phyloP scores from a whole-genome alignment of 164 flowering plant species.

The Dillenia suffruticosa region DNA sequence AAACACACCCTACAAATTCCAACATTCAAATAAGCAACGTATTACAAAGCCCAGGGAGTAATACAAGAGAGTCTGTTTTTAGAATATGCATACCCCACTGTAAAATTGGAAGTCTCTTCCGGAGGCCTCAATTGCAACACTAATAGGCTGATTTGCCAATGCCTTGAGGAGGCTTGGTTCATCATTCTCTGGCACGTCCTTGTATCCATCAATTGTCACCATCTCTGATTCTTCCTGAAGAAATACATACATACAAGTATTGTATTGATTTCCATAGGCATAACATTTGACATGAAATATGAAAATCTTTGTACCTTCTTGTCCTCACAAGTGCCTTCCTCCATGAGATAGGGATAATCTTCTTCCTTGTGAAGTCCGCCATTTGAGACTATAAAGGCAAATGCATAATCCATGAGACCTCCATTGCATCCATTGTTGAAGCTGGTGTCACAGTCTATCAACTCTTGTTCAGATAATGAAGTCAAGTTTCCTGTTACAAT shows the following conservation, averaged over 20 bases:
- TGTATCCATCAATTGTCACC: slow-evolving; percentile 46
- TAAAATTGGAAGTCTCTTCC: slow-evolving; percentile 92
- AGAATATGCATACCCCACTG: slow-evolving; percentile 52
- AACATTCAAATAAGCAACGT: not conserved
- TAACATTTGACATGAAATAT: not conserved
- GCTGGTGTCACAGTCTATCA: slow-evolving; percentile 66
- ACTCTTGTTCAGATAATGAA: slow-evolving; percentile 77
- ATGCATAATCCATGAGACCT: slow-evolving; percentile 80
- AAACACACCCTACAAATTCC: slow-evolving; percentile 62
- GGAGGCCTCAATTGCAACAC: slow-evolving; percentile 91
- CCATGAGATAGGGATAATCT: slow-evolving; percentile 71
- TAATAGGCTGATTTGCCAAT: slow-evolving; percentile 81
- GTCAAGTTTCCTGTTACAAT: slow-evolving; percentile 74
- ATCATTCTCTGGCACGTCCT: slow-evolving; percentile 57
- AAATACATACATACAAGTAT: not conserved
- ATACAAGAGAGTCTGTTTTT: not conserved
- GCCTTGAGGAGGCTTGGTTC: slow-evolving; percentile 76
- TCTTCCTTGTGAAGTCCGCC: slow-evolving; percentile 67
- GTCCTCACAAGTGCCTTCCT: slow-evolving; percentile 55
- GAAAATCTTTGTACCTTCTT: slow-evolving; percentile 34
- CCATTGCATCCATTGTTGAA: slow-evolving; percentile 77
- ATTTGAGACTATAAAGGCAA: slow-evolving; percentile 42
- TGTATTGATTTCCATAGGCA: not conserved
- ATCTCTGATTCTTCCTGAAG: slow-evolving; percentile 31
- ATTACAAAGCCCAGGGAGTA: not conserved